Conservation (phyloP, 257 asterid genomes). For the Cynanchum wilfordii region DNA sequence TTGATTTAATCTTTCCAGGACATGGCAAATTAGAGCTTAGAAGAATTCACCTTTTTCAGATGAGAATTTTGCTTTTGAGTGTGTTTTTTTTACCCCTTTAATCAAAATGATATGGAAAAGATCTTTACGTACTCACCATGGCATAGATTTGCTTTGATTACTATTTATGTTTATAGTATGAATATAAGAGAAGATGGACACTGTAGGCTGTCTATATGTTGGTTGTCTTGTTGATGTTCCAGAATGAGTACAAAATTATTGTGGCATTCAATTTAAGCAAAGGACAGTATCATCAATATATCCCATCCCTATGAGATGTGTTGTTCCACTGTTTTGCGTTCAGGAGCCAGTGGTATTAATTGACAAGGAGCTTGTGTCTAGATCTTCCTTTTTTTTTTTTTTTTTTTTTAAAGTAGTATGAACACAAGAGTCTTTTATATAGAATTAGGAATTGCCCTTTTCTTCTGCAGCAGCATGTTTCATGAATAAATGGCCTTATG, state of each 20-base stretch:
- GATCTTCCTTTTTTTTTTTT: not conserved
- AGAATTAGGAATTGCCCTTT: not conserved
- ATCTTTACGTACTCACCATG: not conserved
- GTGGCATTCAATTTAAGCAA: conserved; percentile 8
- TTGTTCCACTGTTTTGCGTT: conserved; percentile 15
- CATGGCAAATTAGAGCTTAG: not conserved
- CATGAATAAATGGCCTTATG: not conserved
- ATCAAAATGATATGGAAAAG: not conserved
- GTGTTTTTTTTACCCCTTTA: not conserved
- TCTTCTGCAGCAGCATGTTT: conserved; percentile 2
- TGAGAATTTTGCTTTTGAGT: not conserved
- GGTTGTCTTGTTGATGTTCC: conserved; percentile 21
- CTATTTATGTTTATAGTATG: not conserved
- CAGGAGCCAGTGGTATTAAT: not conserved
- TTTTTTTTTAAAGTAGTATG: not conserved
- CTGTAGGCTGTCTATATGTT: not conserved
- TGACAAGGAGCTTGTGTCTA: conserved; percentile 5
- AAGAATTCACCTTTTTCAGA: not conserved
- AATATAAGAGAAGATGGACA: not conserved
- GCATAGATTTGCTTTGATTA: not conserved
- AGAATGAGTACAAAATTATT: not conserved
- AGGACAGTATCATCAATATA: conserved; percentile 23
- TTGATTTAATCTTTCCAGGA: not conserved
- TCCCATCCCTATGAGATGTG: conserved; percentile 21
- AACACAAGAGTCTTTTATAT: not conserved